Percentiles rank a stretch among this genome's conserved stretches.
Conservation (phyloP, 148 eudicot genomes). For the Rhododendron williamsianum region DNA sequence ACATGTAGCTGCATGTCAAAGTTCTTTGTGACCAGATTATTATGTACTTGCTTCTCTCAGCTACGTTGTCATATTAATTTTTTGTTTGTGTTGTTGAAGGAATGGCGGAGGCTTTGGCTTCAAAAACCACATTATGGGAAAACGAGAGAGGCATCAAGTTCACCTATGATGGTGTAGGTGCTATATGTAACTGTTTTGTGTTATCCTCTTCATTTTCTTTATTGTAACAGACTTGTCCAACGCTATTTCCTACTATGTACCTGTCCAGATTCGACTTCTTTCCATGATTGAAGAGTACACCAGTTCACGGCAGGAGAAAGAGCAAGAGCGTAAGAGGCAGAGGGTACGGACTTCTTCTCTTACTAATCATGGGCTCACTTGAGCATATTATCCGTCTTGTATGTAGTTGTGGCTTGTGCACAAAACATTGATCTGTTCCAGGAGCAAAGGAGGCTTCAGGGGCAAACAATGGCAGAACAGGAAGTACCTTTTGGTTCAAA, state of each 20-base stretch:
- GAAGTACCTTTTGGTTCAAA: slow-evolving; percentile 81
- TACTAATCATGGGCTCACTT: background rate
- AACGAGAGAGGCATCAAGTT: slow-evolving; percentile 65
- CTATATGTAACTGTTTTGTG: background rate
- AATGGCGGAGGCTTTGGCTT: slow-evolving; percentile 68
- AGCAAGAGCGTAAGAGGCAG: slow-evolving; percentile 68
- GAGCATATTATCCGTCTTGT: background rate
- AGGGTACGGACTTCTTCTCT: slow-evolving; percentile 43
- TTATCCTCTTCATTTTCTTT: background rate
- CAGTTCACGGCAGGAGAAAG: slow-evolving; percentile 59
- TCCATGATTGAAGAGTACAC: slow-evolving; percentile 74
- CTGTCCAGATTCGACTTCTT: slow-evolving; percentile 57
- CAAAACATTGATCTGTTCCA: slow-evolving; percentile 19
- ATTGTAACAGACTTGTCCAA: background rate
- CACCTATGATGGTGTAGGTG: slow-evolving; percentile 82
- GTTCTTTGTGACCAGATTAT: background rate
- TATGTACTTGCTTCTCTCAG: background rate
- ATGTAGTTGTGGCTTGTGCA: background rate
- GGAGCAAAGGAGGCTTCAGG: slow-evolving; percentile 96
- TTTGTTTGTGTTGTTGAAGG: slow-evolving; percentile 30
- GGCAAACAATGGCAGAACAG: slow-evolving; percentile 71
- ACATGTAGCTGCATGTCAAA: background rate
- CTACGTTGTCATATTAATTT: background rate
- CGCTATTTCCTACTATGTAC: background rate
- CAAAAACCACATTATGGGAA: slow-evolving; percentile 72